Percentiles rank a stretch among this genome's conserved stretches.
These are phyloP conservation scores for Rhazya stricta DNA, from an alignment of 257 asterid species.

Conservation along the genomic window DNA sequence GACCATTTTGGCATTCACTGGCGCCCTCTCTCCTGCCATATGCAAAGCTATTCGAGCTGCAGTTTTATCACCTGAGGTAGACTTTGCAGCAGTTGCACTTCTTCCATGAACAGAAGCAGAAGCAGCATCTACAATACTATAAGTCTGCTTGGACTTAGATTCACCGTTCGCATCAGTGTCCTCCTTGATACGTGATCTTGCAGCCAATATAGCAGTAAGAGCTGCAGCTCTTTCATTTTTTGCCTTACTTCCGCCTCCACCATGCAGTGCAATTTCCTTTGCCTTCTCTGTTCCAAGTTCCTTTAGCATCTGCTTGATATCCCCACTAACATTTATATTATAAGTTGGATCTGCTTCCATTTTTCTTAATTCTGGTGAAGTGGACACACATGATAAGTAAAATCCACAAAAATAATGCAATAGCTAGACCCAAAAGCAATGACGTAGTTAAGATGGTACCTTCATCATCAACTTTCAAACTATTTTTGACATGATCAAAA, in stretches of 20 bases:
- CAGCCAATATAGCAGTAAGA: conserved; percentile 72
- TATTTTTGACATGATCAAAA: conserved; percentile 89
- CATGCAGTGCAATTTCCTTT: conserved; percentile 88
- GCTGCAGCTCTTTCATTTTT: conserved; percentile 83
- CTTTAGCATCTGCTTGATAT: conserved; percentile 82
- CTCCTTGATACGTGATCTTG: conserved; percentile 88
- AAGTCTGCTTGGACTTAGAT: conserved; percentile 50
- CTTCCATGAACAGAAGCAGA: conserved; percentile 98
- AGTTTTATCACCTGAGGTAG: conserved; percentile 75
- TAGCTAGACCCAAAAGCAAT: neutral
- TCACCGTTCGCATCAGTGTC: conserved; percentile 39
- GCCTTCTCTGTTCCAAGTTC: conserved; percentile 94
- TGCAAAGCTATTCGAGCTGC: conserved; percentile 98
- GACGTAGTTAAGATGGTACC: conserved; percentile 35
- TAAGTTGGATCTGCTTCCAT: conserved; percentile 80
- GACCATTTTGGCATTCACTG: conserved; percentile 88
- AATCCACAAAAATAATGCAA: neutral
- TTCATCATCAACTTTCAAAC: conserved; percentile 82
- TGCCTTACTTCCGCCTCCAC: conserved; percentile 99
- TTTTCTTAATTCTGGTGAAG: conserved; percentile 55
- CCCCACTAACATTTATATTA: conserved; percentile 78
- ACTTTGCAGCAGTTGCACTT: conserved; percentile 93
- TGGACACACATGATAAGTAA: neutral
- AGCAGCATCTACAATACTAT: conserved; percentile 97
- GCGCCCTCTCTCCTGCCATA: conserved; percentile 93